Evolutionary conservation across 192 early-diverging fungal species (phyloP).

Genomic region (Spinellus fusiger): DNA sequence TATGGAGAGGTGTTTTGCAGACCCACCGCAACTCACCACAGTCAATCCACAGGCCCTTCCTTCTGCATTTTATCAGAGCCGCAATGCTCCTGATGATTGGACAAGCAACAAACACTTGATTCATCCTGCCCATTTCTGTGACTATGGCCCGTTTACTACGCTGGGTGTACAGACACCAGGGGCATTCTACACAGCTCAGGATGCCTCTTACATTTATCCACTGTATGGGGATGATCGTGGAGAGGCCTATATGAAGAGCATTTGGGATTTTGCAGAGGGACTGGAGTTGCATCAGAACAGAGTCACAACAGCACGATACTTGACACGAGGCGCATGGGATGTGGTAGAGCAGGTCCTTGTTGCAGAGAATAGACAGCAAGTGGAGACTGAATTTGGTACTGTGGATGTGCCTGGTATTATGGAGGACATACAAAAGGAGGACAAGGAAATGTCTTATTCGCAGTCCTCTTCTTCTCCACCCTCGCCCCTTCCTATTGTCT

Average conservation of each 20-base stretch:
- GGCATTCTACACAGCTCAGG: conserved; percentile 21
- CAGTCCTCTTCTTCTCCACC: neutral
- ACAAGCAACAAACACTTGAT: conserved; percentile 20
- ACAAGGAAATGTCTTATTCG: neutral
- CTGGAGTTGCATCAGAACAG: conserved; percentile 27
- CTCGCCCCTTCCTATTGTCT: no score
- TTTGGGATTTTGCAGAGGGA: conserved; percentile 43
- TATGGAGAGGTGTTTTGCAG: conserved; percentile 13
- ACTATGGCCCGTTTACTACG: conserved; percentile 22
- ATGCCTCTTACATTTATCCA: conserved; percentile 40
- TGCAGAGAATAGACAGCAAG: neutral
- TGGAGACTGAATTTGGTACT: conserved; percentile 19
- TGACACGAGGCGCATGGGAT: conserved; percentile 37
- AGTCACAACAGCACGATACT: conserved; percentile 16
- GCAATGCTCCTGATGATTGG: conserved; percentile 20
- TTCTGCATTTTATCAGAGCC: conserved; percentile 20
- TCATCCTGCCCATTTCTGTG: conserved; percentile 20
- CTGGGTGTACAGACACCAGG: conserved; percentile 15
- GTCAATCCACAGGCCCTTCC: conserved; percentile 26
- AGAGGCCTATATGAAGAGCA: conserved; percentile 53
- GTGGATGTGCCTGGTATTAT: conserved; percentile 8
- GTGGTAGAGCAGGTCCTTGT: conserved; percentile 8
- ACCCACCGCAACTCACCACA: conserved; percentile 32
- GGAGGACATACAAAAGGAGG: neutral
- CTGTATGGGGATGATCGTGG: conserved; percentile 55